Conservation (phyloP, 129 eudicot species). For the Centaurea solstitialis region DNA sequence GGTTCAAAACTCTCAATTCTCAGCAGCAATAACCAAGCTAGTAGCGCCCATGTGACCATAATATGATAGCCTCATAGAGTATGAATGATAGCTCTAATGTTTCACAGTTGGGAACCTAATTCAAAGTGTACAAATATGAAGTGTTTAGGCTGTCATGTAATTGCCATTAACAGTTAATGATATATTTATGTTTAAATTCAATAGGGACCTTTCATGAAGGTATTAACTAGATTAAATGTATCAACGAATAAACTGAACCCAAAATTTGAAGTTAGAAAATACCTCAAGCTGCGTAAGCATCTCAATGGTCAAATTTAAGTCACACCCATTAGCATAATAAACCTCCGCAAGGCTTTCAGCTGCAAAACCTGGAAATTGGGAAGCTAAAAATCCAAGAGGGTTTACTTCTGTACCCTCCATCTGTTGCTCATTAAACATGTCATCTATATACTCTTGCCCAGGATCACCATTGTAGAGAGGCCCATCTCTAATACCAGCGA, state of each 20-base stretch:
- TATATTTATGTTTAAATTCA: not conserved
- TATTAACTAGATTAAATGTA: not conserved
- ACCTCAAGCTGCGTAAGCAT: slow-evolving; percentile 95
- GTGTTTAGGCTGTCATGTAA: no score
- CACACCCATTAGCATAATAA: slow-evolving; percentile 68
- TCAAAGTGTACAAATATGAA: no score
- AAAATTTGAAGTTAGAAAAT: slow-evolving; percentile 12
- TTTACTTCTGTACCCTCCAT: slow-evolving; percentile 39
- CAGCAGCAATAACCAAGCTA: no score
- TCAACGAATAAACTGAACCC: not conserved
- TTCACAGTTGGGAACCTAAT: no score
- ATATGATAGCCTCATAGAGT: no score
- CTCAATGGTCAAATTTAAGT: slow-evolving; percentile 70
- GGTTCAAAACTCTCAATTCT: no score
- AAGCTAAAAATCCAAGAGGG: slow-evolving; percentile 58
- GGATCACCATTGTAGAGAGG: slow-evolving; percentile 22
- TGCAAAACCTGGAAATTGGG: slow-evolving; percentile 77
- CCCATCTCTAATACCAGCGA: slow-evolving; percentile 10
- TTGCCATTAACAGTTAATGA: no score
- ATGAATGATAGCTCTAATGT: no score
- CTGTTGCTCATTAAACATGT: slow-evolving; percentile 23
- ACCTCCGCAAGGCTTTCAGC: slow-evolving; percentile 67
- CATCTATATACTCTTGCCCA: slow-evolving; percentile 19
- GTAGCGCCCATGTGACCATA: no score
- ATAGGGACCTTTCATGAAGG: not conserved